Base-by-base conservation (phyloP, 441 rosid genomes). In the Populus trichocarpa region DNA sequence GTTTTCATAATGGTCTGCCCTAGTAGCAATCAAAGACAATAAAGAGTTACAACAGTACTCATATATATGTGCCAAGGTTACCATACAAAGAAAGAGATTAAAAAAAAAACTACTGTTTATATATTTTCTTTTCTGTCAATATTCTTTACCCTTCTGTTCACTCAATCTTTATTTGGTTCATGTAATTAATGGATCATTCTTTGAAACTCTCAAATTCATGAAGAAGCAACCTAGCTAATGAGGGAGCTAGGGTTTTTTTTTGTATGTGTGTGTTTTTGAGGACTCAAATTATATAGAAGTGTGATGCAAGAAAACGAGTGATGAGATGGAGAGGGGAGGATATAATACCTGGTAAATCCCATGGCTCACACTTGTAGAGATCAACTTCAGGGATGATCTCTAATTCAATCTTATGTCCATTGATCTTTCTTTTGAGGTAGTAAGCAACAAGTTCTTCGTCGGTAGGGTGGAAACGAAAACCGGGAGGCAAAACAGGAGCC, bases 281-380 rank as follows among this genome's bases (percentile, higher is more conserved):
- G 7, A 50, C n/a, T 50, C 57, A 14, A 14, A 50, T 50, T 5
- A 50, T 50, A 14, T 5, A 5, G 18, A 50, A 50, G 20, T 50
- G 57, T 30, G 32, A 73, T 30, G n/a, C 2, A 10, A 33, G 23
- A 16, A 53, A 35, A 23, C 0, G 65, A 40, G 32, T 20, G 9
- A 57, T 1, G 40, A 36, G 6, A 76, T 25, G 5, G 72, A 23
- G 13, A 22, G 57, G 10, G 4, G 73, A 30, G 30, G 8, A 1
- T 18, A n/a, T 5, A 4, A 10, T 91, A 95, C 99, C 99, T 1
- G 99, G 99, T 75, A 95, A 91, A 77, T 95, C 99, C 99, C 99
- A 91, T 2, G 99, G 99, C 85, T 95, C 99, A 79, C 99, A 91
- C 87, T 95, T 95, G 87, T 95, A 95, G 76, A 95, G 98, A 86